Evolutionary conservation across 176 grass and related monocot species (phyloP).

Genomic region (Ensete ventricosum): DNA sequence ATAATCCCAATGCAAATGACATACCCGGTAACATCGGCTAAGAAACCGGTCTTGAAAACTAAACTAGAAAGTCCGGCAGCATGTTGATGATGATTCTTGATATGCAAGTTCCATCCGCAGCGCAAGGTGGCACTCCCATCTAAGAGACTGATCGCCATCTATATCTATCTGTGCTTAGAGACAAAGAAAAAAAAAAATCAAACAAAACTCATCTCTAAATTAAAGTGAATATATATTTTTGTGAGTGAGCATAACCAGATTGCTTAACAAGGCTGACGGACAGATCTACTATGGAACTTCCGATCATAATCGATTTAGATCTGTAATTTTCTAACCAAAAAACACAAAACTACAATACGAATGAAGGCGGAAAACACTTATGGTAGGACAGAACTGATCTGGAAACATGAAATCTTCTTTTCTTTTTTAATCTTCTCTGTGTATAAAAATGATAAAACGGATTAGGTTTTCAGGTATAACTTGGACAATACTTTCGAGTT

Average conservation of each 20-base stretch:
- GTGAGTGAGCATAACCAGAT: too few species aligned
- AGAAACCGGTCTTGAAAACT: conserved; percentile 31
- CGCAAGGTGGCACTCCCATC: conserved; percentile 41
- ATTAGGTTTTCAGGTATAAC: not conserved
- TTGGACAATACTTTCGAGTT: not conserved
- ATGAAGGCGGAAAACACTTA: too few species aligned
- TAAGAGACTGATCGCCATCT: conserved; percentile 40
- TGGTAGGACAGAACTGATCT: too few species aligned
- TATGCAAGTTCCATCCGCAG: conserved; percentile 25
- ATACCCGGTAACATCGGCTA: conserved; percentile 55
- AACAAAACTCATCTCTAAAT: too few species aligned
- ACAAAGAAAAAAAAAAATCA: too few species aligned
- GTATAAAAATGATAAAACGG: not conserved
- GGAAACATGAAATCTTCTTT: too few species aligned
- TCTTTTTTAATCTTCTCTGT: too few species aligned
- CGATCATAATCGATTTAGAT: not conserved
- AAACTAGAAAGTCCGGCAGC: conserved; percentile 27
- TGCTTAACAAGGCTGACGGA: too few species aligned
- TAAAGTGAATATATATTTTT: too few species aligned
- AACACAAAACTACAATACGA: too few species aligned
- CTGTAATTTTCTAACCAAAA: not conserved
- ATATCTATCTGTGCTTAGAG: conserved; percentile 18
- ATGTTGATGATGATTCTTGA: conserved; percentile 40
- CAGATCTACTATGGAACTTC: not conserved
- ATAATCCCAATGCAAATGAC: not conserved